phyloP scores from a whole-genome alignment of 352 stramenopile genomes.

The Thalassiosira livingstoniorum region DNA sequence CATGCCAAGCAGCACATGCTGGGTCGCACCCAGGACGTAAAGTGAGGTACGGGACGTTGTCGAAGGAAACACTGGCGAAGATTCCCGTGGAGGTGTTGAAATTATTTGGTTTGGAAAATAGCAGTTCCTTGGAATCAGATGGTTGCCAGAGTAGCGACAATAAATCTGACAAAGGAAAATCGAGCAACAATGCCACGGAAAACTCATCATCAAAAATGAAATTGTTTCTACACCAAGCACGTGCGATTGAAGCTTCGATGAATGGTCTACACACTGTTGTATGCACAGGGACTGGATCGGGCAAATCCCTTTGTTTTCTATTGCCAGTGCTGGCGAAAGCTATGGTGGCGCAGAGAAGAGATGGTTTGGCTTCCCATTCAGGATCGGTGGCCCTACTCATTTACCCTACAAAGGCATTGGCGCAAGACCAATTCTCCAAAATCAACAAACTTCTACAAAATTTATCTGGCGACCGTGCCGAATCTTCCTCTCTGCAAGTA shows the following conservation, averaged over 20 bases:
- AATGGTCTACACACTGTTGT: slow-evolving; percentile 92
- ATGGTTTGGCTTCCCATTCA: slow-evolving; percentile 20
- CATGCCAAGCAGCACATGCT: slow-evolving; percentile 73
- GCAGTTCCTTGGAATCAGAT: neutral
- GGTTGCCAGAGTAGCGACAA: neutral
- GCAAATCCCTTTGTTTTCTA: slow-evolving; percentile 97
- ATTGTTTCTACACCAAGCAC: slow-evolving; percentile 92
- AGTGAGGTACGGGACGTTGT: slow-evolving; percentile 52
- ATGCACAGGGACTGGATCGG: slow-evolving; percentile 95
- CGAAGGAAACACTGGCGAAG: slow-evolving; percentile 41
- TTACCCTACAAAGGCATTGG: slow-evolving; percentile 98
- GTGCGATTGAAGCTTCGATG: slow-evolving; percentile 90
- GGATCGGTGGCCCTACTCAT: slow-evolving; percentile 91
- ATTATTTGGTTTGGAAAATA: slow-evolving; percentile 49
- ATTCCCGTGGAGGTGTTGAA: slow-evolving; percentile 55
- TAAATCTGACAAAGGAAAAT: neutral
- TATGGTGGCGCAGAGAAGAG: slow-evolving; percentile 52
- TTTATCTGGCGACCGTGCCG: slow-evolving; percentile 9
- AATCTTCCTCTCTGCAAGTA: slow-evolving; percentile 36
- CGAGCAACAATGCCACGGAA: neutral
- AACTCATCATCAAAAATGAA: slow-evolving; percentile 28
- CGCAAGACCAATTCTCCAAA: slow-evolving; percentile 96
- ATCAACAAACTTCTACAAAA: slow-evolving; percentile 85
- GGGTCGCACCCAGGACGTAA: slow-evolving; percentile 65
- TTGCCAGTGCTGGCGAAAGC: slow-evolving; percentile 90